Evolutionary conservation across 495 filamentous ascomycete genomes (phyloP).

Genomic region (Aeminium ludgeri): DNA sequence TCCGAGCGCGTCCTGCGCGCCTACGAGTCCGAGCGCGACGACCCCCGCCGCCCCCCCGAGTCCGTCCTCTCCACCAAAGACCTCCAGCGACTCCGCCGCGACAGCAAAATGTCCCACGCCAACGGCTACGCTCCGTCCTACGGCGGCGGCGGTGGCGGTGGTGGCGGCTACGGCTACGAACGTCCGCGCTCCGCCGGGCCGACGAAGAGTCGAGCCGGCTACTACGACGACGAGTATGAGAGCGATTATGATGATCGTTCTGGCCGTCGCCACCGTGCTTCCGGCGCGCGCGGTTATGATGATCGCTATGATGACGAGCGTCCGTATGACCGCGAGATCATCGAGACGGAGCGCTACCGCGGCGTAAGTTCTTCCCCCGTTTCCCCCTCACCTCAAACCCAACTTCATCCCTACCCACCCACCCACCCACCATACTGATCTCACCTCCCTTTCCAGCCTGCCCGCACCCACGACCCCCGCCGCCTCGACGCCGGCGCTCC

Average conservation of each 20-base stretch:
- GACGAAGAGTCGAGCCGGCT: slow-evolving; percentile 3
- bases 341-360: slow-evolving; percentile 14
- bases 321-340: slow-evolving; percentile 10
- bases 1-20: slow-evolving; percentile 6
- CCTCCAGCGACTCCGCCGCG: neutral
- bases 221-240: slow-evolving; percentile 10
- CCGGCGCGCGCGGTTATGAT: slow-evolving; percentile 8
- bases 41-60: slow-evolving; percentile 7
- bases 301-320: slow-evolving; percentile 6
- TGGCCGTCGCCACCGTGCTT: neutral
- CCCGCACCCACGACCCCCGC: slow-evolving; percentile 2
- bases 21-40: slow-evolving; percentile 10
- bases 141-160: too few species aligned
- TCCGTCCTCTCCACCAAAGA: neutral
- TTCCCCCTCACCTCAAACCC: too few species aligned
- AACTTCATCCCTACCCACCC: slow-evolving; percentile 2
- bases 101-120: slow-evolving; percentile 8
- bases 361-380: too few species aligned
- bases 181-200: slow-evolving; percentile 5
- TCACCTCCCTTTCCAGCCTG: slow-evolving; percentile 4
- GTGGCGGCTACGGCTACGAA: neutral
- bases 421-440: neutral
- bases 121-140: slow-evolving; percentile 2
- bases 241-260: slow-evolving; percentile 16
- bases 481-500: slow-evolving; percentile 1